Percentiles rank a stretch among this genome's conserved stretches.
These are phyloP conservation scores for Spathaspora arborariae DNA, from an alignment of 805 yeast species.

Conservation along the genomic window DNA sequence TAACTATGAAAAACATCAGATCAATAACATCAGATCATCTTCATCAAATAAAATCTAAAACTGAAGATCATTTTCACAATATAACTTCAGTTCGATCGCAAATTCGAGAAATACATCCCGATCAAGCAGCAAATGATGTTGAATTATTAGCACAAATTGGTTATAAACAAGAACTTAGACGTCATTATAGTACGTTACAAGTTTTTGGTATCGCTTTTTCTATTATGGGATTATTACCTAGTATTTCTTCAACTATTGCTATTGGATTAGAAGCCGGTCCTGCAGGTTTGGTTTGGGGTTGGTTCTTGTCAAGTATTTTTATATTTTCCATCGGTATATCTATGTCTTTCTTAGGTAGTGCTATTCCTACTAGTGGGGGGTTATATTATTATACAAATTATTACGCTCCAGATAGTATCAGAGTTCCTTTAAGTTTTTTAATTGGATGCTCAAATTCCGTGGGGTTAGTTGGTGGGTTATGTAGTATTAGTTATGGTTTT, in stretches of 20 bases:
- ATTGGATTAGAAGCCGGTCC: slow-evolving; percentile 62
- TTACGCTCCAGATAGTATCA: slow-evolving; percentile 53
- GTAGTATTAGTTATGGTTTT: slow-evolving; percentile 69
- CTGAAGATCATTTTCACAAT: slow-evolving; percentile 6
- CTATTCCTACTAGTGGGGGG: slow-evolving; percentile 77
- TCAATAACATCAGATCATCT: slow-evolving; percentile 11
- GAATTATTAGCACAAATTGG: slow-evolving; percentile 52
- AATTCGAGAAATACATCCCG: slow-evolving; percentile 16
- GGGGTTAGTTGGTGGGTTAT: slow-evolving; percentile 62
- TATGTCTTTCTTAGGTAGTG: slow-evolving; percentile 63
- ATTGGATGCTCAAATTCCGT: slow-evolving; percentile 67
- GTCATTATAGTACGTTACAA: slow-evolving; percentile 58
- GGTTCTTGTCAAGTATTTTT: slow-evolving; percentile 57
- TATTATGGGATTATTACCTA: slow-evolving; percentile 68
- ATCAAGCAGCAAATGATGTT: slow-evolving; percentile 14
- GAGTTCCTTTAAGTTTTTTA: slow-evolving; percentile 54
- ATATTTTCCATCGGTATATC: slow-evolving; percentile 57
- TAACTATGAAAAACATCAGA: slow-evolving; percentile 5
- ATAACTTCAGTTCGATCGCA: slow-evolving; percentile 14
- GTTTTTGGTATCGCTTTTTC: slow-evolving; percentile 70
- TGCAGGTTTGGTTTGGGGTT: slow-evolving; percentile 67
- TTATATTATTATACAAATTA: slow-evolving; percentile 48
- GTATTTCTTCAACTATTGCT: slow-evolving; percentile 53
- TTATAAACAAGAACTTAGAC: slow-evolving; percentile 62
- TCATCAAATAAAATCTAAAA: slow-evolving; percentile 1